A percentile compares a stretch with the other conserved stretches of the same genome.
Evolutionary conservation across 1,284 basidiomycete species (phyloP).

Genomic region (Tilletia setariae): DNA sequence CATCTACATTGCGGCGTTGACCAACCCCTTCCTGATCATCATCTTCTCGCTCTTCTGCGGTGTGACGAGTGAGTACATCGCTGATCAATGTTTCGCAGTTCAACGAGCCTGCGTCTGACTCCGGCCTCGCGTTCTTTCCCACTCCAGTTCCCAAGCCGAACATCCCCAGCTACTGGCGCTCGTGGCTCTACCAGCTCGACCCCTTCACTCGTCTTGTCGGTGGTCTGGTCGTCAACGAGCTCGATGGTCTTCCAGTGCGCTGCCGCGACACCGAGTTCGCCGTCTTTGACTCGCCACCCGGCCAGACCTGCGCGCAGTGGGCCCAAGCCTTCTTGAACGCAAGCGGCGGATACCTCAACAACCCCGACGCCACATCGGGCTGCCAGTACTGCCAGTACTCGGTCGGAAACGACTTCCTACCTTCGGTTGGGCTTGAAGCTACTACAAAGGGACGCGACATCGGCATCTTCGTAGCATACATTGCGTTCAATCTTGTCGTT

Average conservation of each 20-base stretch:
- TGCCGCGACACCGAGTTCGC: slow-evolving; percentile 67
- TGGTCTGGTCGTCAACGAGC: slow-evolving; percentile 72
- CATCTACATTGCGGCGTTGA: slow-evolving; percentile 69
- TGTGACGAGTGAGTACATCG: slow-evolving; percentile 56
- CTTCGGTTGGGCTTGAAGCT: slow-evolving; percentile 68
- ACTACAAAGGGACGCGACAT: slow-evolving; percentile 34
- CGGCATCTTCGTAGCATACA: slow-evolving; percentile 41
- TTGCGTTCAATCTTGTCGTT: slow-evolving; percentile 34
- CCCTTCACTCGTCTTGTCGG: slow-evolving; percentile 39
- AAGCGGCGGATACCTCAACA: slow-evolving; percentile 75
- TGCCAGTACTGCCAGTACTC: slow-evolving; percentile 74
- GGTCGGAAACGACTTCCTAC: slow-evolving; percentile 69
- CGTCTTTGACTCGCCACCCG: slow-evolving; percentile 67
- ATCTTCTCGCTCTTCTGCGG: slow-evolving; percentile 55
- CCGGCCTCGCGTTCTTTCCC: not conserved
- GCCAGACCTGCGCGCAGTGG: slow-evolving; percentile 69
- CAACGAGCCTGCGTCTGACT: slow-evolving; percentile 1
- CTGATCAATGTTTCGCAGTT: not conserved
- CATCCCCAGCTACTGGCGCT: slow-evolving; percentile 12
- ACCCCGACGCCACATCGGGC: slow-evolving; percentile 62
- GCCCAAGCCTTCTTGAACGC: slow-evolving; percentile 54
- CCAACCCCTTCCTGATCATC: slow-evolving; percentile 71
- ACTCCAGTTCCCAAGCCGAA: slow-evolving; percentile 2
- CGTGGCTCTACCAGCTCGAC: slow-evolving; percentile 17
- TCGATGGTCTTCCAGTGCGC: slow-evolving; percentile 68